Evolutionary conservation across 495 filamentous ascomycete genomes (phyloP).

Genomic region (Xylaria venustula): DNA sequence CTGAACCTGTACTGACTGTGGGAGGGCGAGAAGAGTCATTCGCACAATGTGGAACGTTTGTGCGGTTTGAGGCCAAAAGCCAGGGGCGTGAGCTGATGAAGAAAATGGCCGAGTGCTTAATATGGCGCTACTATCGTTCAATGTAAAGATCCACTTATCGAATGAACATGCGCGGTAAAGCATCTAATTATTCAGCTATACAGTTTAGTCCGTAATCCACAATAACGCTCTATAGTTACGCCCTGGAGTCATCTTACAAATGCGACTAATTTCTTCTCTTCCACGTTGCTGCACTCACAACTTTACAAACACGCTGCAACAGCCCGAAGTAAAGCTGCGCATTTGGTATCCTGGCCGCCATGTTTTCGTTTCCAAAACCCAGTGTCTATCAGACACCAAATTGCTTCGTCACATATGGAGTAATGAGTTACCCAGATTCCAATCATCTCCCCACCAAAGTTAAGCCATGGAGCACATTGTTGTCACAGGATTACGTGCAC

Average conservation of each 20-base stretch:
- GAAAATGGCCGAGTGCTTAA: constrained; percentile 17
- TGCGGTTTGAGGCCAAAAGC: constrained; percentile 5
- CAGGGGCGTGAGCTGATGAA: constrained; percentile 16
- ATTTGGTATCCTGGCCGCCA: constrained; percentile 25
- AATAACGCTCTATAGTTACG: not conserved
- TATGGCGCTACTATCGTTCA: constrained; percentile 10
- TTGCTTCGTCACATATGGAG: constrained; percentile 68
- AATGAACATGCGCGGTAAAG: not conserved
- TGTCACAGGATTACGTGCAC: constrained; percentile 70
- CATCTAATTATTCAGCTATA: not conserved
- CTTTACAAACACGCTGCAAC: not conserved
- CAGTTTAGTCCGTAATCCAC: not conserved
- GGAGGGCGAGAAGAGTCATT: not conserved
- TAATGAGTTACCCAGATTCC: constrained; percentile 64
- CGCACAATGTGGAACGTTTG: constrained; percentile 6
- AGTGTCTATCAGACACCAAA: constrained; percentile 63
- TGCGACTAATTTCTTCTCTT: not conserved
- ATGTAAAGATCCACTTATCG: not conserved
- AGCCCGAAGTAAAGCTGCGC: not conserved
- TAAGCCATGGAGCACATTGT: constrained; percentile 69
- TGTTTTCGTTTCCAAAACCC: constrained; percentile 59
- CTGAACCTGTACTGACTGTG: not conserved
- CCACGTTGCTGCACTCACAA: not conserved
- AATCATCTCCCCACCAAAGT: constrained; percentile 69
- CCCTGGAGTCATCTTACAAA: constrained; percentile 6